Evolutionary conservation across 73 alveolate genomes (phyloP), one percentile per base, ranked within the genome.

Genomic region (Effrenium voratum): DNA sequence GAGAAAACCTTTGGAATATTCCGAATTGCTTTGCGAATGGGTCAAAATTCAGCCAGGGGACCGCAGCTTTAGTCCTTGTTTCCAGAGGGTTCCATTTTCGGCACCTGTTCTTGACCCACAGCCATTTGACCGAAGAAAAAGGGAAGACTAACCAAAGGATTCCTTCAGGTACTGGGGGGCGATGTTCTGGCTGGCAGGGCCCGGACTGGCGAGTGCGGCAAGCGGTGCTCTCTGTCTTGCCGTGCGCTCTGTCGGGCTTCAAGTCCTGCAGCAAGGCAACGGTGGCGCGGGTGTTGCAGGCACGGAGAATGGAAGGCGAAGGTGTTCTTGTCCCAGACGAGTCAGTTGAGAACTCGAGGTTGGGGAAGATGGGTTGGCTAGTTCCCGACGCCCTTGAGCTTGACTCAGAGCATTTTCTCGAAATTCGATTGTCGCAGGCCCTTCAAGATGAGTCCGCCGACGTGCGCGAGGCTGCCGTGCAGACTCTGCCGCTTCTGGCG

Each of bases 141-240:
- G n/a, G n/a, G n/a, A n/a, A n/a, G n/a, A n/a, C n/a, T n/a, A n/a
- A n/a, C 26, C 68, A 12, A 32, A 24, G 12, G 77, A 12, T 24
- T 66, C 5, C 77, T 66, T 66, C 63, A 8, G 63, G 26, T 52
- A 8, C 63, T 19, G 8, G 19, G 63, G 40, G 45, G 15, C 77
- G 28, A 22, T n/a, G n/a, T 66, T 26, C 36, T 16, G 77, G 22
- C 12, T 30, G 77, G n/a, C n/a, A 66, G 77, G 77, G n/a, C 77
- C 77, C 77, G 28, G 77, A 66, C 40, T 66, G 77, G 77, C 77
- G 77, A 26, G 40, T 66, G 77, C 77, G 77, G 77, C 77, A 66
- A 66, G 77, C 77, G 28, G 77, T 66, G 28, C 32, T 66, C 41
- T 32, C 77, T 0, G 40, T 66, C 0, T 40, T 66, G 22, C 77